Evolutionary conservation across 2,329 filamentous ascomycete species (phyloP).

Genomic region (Sclerotinia subarctica): DNA sequence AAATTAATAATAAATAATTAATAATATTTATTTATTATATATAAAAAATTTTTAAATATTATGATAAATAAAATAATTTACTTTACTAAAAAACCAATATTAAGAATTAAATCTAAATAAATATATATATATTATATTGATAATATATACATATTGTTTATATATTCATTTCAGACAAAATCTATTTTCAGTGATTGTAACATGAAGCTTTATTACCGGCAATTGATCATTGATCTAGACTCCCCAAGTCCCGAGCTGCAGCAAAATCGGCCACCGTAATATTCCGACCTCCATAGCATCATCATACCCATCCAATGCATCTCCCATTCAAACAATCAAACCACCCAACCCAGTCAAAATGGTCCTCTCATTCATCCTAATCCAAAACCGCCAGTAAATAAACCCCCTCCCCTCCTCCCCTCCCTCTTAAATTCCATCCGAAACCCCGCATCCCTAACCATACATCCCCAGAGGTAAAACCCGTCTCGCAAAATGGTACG

Average conservation of each 20-base stretch:
- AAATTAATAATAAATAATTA: no score
- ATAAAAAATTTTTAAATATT: no score
- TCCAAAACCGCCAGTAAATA: conserved; percentile 79
- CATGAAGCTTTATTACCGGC: no score
- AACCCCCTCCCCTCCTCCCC: conserved; percentile 11
- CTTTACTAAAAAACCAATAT: no score
- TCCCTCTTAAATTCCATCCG: background rate
- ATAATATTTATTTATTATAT: no score
- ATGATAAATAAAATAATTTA: no score
- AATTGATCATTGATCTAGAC: no score
- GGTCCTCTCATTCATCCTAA: conserved; percentile 82
- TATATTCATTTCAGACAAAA: no score
- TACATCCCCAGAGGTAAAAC: conserved; percentile 77
- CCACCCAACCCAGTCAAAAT: conserved; percentile 28
- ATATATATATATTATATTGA: no score
- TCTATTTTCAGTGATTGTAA: no score
- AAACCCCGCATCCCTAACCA: background rate
- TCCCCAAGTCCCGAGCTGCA: background rate
- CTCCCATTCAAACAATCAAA: background rate
- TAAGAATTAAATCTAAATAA: no score
- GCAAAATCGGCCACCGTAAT: background rate
- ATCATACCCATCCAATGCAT: background rate
- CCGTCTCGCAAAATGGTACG: conserved; percentile 97
- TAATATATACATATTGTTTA: no score
- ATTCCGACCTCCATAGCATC: conserved; percentile 7